Conservation (phyloP, 208 protist species). For the Wallacemonas sp. region DNA sequence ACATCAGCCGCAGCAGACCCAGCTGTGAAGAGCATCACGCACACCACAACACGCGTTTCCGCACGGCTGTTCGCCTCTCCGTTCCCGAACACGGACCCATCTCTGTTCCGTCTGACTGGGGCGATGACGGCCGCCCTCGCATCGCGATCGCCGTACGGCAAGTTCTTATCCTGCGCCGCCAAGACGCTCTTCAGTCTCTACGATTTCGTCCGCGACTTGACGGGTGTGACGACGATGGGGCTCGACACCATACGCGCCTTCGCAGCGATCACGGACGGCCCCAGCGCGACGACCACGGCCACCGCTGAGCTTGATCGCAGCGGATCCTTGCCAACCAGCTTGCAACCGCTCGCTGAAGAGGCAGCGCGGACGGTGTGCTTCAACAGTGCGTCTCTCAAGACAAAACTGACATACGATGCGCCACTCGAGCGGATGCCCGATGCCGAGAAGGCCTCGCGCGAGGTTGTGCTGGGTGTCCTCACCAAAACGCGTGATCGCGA, state of each 20-base stretch:
- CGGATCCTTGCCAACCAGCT: not conserved
- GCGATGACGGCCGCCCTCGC: conserved; percentile 54
- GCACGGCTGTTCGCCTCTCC: conserved; percentile 28
- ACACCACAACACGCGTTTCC: no score
- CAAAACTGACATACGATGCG: conserved; percentile 66
- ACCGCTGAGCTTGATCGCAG: no score
- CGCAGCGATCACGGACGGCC: not conserved
- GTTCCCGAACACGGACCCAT: conserved; percentile 70
- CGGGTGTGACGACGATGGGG: conserved; percentile 65
- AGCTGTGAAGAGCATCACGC: no score
- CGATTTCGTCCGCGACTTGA: conserved; percentile 66
- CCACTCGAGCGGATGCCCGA: conserved; percentile 41
- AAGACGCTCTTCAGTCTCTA: conserved; percentile 53
- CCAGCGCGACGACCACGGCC: not conserved
- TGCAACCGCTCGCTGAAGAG: not conserved
- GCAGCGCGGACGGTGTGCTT: conserved; percentile 38
- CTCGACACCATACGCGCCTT: conserved; percentile 52
- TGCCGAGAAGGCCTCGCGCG: conserved; percentile 19
- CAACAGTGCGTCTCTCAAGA: conserved; percentile 55
- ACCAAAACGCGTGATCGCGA: conserved; percentile 2
- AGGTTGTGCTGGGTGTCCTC: conserved; percentile 1
- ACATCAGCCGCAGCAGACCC: not conserved
- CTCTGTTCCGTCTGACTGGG: conserved; percentile 71
- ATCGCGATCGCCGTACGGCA: conserved; percentile 51
- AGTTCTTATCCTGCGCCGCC: conserved; percentile 56